Conservation (phyloP, 2,329 filamentous ascomycete species). For the Alternaria triticina region DNA sequence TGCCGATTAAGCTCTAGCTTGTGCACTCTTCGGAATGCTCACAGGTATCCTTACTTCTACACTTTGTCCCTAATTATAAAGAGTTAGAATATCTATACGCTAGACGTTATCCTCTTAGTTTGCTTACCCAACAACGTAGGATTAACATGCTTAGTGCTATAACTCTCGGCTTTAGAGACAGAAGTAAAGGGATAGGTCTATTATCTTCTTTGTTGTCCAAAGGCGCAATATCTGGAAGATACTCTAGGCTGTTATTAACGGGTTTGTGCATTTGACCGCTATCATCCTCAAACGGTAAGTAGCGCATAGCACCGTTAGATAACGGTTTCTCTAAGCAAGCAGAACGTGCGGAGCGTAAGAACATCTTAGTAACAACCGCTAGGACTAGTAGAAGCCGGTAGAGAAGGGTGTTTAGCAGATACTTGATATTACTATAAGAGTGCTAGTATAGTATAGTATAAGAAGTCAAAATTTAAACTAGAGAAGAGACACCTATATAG, state of each 20-base stretch:
- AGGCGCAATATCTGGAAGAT: rapidly evolving
- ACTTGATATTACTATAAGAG: not conserved
- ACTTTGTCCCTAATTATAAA: not conserved
- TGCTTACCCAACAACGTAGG: not conserved
- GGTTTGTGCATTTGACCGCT: not conserved
- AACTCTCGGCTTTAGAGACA: rapidly evolving
- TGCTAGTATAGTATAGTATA: not conserved
- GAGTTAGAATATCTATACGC: not conserved
- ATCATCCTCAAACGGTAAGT: not conserved
- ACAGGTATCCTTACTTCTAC: not conserved
- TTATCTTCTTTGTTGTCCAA: not conserved
- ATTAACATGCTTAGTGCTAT: not conserved
- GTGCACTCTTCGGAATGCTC: rapidly evolving
- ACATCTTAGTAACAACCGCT: rapidly evolving
- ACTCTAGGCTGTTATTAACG: rapidly evolving
- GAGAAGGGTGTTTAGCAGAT: rapidly evolving
- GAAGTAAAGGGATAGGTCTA: rapidly evolving
- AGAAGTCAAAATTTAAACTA: not conserved
- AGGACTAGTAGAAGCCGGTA: not conserved
- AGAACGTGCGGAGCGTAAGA: not conserved
- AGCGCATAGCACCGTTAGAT: not conserved
- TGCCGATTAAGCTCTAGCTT: rapidly evolving
- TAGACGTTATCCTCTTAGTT: not conserved
- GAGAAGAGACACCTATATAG: not conserved
- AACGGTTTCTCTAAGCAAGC: not conserved